Base-by-base conservation (phyloP, 805 yeast genomes). In the Candida awuae region DNA sequence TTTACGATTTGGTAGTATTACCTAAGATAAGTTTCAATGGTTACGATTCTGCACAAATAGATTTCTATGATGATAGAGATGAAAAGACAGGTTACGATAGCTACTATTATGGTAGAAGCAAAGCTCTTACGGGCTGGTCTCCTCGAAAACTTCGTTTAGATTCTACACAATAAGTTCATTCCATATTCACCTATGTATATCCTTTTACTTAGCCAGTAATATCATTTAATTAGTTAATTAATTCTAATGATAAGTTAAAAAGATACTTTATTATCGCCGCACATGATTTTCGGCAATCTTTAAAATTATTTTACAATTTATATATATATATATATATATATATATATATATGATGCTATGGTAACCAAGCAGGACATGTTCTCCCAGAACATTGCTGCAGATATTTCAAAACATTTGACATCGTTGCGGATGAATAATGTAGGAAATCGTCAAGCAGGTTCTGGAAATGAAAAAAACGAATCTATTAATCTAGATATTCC, bases 1-100 rank as follows among this genome's bases (percentile, higher is more conserved):
- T 57, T n/a, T 54, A 52, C 27, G 61, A 55, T 29, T 47, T 55
- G 12, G 49, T 55, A 3, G 38, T 58, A 3, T 43, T 56, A 45
- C 62, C 62, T 6, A 49, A 52, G 28, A 49, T 58, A n/a, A 41
- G 58, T 3, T 58, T 58, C 35, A 51, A 45, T 25, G 62, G 62
- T 18, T 43, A 46, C 20, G 54, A 51, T 28, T 40, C 46, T 20
- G 48, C 48, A 4, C 35, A 43, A 20, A 44, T 43, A 18, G 54
- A 46, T 29, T 51, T 42, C 19, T 54, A 44, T 30, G 60, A 56
- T 34, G 60, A 56, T 37, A 47, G 51, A 9, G 51, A 56, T 27
- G 41, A 48, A 19, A 43, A 53, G 29, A 46, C 38, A 21, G 61
- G 61, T 7, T 46, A 49, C 28, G 53, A 49, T 10, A 43, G 39